These are phyloP conservation scores for Gymnopus androsaceus DNA, from an alignment of 1,284 basidiomycete genomes.

Conservation along the genomic window DNA sequence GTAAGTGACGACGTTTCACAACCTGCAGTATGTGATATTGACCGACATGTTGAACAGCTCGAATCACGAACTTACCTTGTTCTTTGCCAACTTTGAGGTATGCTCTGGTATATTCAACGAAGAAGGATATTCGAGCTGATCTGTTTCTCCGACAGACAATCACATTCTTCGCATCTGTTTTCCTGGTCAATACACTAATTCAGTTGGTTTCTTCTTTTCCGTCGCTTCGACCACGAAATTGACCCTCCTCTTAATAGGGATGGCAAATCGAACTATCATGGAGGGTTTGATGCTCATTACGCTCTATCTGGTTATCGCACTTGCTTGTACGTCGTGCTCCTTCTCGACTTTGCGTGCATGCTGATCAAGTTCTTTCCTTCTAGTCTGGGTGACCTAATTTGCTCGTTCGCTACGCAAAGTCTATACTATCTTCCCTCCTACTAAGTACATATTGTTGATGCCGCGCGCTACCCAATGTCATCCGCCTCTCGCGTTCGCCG, in stretches of 20 bases:
- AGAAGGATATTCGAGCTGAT: conserved; percentile 12
- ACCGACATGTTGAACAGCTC: conserved; percentile 44
- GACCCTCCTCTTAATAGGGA: too few species aligned
- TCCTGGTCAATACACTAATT: conserved; percentile 80
- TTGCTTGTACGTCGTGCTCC: conserved; percentile 40
- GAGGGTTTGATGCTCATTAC: conserved; percentile 78
- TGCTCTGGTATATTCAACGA: conserved; percentile 13
- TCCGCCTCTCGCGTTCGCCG: too few species aligned
- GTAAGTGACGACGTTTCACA: conserved; percentile 38
- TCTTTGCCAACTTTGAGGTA: conserved; percentile 81
- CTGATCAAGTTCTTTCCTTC: not conserved
- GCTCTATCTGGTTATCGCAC: conserved; percentile 63
- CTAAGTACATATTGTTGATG: not conserved
- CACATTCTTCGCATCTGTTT: conserved; percentile 80
- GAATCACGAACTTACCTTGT: conserved; percentile 78
- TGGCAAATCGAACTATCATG: conserved; percentile 85
- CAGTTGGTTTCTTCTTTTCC: conserved; percentile 51
- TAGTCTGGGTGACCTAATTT: conserved; percentile 30
- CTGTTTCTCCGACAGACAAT: conserved; percentile 59
- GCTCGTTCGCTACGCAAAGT: not conserved
- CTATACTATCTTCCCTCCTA: not conserved
- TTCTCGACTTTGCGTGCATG: not conserved
- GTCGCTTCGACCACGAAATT: too few species aligned
- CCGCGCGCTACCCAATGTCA: too few species aligned
- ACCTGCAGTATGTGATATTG: not conserved